Conservation (phyloP, 495 filamentous ascomycete genomes). For the Aspergillus campestris region DNA sequence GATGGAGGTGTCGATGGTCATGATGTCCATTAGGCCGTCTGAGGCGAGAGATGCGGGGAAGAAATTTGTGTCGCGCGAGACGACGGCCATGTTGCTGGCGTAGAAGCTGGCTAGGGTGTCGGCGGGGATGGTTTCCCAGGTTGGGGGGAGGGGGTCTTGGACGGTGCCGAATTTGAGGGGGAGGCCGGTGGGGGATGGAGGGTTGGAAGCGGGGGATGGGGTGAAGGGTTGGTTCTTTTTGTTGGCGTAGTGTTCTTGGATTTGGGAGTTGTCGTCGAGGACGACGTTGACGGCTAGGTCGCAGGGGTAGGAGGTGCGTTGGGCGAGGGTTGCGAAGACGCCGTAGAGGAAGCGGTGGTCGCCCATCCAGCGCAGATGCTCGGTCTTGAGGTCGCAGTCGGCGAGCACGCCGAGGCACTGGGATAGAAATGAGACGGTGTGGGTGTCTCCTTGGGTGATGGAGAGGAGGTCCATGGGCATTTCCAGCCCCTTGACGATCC, state of each 20-base stretch:
- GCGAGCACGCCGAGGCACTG: constrained; percentile 87
- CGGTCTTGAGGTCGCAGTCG: constrained; percentile 80
- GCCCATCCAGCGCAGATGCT: constrained; percentile 90
- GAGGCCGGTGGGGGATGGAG: too few species aligned
- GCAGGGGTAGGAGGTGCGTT: constrained; percentile 74
- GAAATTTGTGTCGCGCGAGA: constrained; percentile 68
- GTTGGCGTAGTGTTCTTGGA: constrained; percentile 59
- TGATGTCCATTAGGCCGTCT: constrained; percentile 15
- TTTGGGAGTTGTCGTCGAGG: constrained; percentile 63
- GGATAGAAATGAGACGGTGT: constrained; percentile 79
- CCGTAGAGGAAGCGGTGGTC: constrained; percentile 75
- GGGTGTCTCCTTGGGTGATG: constrained; percentile 67
- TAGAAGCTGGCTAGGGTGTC: constrained; percentile 75
- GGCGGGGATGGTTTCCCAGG: constrained; percentile 13
- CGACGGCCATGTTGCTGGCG: constrained; percentile 76
- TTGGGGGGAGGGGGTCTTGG: constrained; percentile 17
- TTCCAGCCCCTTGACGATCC: constrained; percentile 74
- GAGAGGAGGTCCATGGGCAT: constrained; percentile 80
- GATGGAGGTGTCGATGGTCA: too few species aligned
- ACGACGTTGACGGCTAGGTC: constrained; percentile 78
- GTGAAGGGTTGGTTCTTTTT: too few species aligned
- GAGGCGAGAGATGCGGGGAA: constrained; percentile 66
- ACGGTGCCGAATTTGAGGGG: too few species aligned
- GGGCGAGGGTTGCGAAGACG: constrained; percentile 61
- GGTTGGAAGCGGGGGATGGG: constrained; percentile 17